Base-by-base conservation (phyloP, 371 early-diverging fungal species). In the Quaeritorhiza haematococci region DNA sequence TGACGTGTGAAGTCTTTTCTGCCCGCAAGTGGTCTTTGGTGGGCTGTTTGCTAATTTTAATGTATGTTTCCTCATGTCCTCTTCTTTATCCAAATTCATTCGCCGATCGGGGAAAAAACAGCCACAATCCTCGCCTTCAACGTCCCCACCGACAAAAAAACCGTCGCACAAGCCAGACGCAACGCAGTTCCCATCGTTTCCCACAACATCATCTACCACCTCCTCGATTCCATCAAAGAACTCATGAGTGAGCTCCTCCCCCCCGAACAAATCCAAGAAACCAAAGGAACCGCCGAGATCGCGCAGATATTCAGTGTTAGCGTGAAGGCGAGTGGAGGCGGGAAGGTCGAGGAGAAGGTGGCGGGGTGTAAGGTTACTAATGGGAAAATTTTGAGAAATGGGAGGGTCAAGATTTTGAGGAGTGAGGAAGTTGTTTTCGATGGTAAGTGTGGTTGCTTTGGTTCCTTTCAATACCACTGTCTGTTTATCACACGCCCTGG, bases 221-320 rank as follows among this genome's bases (percentile, higher is more conserved):
- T 97, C 17, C 55, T 96, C 44, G 96, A 96, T 59, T 87, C 88
- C 48, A 76, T 94, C 38, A 92, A 92, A 69, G 78, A 82, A 33
- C 57, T 79, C 41, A 65, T 97, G 72, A 66, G 79, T n/a, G 82
- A 81, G n/a, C 74, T 87, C 54, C 66, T 97, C 33, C 92, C 93
- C 35, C 90, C 91, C 10, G 80, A 87, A 24, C 62, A 84, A 29
- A 74, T 84, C 33, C 84, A 80, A 7, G 86, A 87, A 46, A 84
- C 89, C n/a, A 74, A 76, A 23, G 95, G 95, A 19, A 94, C 95
- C 65, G 96, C 96, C 13, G 84, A 84, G 23, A 75, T 96, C 33
- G 73, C 85, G 32, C 87, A 93, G 61, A 61, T 89, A 19, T 96
- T 96, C 72, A 70, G 79, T 13, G 85, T 91, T 59, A 84, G 79